phyloP scores from a whole-genome alignment of 257 asterid species.

The Ballota nigra region DNA sequence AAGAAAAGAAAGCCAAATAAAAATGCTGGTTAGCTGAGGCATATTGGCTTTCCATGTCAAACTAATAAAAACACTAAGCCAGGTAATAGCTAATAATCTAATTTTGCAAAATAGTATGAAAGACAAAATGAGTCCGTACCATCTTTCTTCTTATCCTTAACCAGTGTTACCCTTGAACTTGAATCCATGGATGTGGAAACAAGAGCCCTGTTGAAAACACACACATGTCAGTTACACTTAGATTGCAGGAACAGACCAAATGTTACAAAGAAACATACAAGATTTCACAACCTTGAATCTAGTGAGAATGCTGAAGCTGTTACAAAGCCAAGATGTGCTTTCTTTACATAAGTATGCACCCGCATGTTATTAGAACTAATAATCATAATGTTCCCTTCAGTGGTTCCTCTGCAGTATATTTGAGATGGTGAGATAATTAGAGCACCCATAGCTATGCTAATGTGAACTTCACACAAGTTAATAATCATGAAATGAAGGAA shows the following conservation, averaged over 20 bases:
- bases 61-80: not conserved
- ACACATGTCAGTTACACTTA: slow-evolving; percentile 15
- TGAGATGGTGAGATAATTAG: slow-evolving; percentile 12
- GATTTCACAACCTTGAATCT: slow-evolving; percentile 69
- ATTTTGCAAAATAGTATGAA: not conserved
- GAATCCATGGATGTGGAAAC: slow-evolving; percentile 85
- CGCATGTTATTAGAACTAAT: slow-evolving; percentile 48
- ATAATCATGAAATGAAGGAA: too few relatives aligned
- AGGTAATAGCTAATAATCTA: slow-evolving; percentile 9
- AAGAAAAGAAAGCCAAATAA: not conserved
- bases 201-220: slow-evolving; percentile 54
- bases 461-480: not conserved
- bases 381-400: slow-evolving; percentile 66
- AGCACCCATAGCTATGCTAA: not conserved
- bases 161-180: slow-evolving; percentile 70
- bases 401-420: slow-evolving; percentile 74
- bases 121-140: slow-evolving; percentile 38
- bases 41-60: not conserved
- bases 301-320: slow-evolving; percentile 75
- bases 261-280: not conserved
- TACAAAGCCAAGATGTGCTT: slow-evolving; percentile 90
- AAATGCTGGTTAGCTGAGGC: not conserved
- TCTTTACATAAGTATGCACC: slow-evolving; percentile 53
- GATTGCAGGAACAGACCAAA: slow-evolving; percentile 12
- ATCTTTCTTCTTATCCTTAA: slow-evolving; percentile 52